These are phyloP conservation scores for Neltuma alba DNA, from an alignment of 306 rosid species.

Conservation along the genomic window DNA sequence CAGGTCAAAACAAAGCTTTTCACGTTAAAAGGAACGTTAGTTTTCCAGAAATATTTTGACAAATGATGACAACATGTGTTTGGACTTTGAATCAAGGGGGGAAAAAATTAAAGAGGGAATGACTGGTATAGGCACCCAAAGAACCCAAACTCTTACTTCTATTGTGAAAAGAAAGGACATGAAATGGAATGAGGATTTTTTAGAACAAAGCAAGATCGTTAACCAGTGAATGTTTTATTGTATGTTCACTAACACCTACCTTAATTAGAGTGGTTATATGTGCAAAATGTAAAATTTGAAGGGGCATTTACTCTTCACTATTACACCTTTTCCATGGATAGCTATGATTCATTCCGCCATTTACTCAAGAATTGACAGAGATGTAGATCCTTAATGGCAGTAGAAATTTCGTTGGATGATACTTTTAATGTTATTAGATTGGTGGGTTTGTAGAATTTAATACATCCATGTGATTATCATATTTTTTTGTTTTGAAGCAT, in stretches of 20 bases:
- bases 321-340: constrained; percentile 26
- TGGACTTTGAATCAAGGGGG: not conserved
- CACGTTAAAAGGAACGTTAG: not conserved
- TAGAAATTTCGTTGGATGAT: constrained; percentile 1
- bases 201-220: not conserved
- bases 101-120: not conserved
- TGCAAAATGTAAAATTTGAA: not conserved
- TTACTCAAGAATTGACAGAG: constrained; percentile 14
- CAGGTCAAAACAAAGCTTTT: not conserved
- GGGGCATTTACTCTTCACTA: not conserved
- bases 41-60: not conserved
- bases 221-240: not conserved
- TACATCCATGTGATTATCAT: constrained; percentile 2
- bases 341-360: constrained; percentile 1
- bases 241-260: not conserved
- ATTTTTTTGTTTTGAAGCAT: not conserved
- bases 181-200: not conserved
- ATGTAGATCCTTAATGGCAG: constrained; percentile 23
- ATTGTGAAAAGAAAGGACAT: not conserved
- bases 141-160: not conserved
- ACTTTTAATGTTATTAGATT: constrained; percentile 19
- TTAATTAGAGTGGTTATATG: not conserved
- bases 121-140: not conserved
- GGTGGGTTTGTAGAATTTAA: constrained; percentile 17
- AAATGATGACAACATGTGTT: not conserved